A percentile compares a stretch with the other conserved stretches of the same genome.
Evolutionary conservation across 169 alveolate species (phyloP).

Genomic region (Plasmodium berghei): DNA sequence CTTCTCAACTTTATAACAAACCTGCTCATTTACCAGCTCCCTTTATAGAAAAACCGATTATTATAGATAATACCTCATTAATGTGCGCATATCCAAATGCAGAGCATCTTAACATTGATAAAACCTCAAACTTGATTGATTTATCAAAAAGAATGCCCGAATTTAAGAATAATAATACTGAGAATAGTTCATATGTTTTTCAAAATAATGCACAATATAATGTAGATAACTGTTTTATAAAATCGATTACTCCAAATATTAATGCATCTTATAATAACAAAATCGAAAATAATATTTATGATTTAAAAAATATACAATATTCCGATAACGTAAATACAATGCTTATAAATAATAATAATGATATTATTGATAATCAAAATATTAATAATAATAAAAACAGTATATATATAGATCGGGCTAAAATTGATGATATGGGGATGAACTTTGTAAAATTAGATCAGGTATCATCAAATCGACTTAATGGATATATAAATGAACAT

Average conservation of each 20-base stretch:
- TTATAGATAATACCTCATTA: slow-evolving; percentile 4
- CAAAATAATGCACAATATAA: slow-evolving; percentile 4
- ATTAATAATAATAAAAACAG: slow-evolving; percentile 3
- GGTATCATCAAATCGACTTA: slow-evolving; percentile 15
- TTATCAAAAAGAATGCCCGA: slow-evolving; percentile 15
- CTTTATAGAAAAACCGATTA: slow-evolving; percentile 27
- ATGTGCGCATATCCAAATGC: slow-evolving; percentile 10
- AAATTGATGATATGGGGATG: slow-evolving; percentile 6
- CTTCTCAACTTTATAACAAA: no score
- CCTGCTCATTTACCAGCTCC: background rate
- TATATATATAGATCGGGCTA: slow-evolving; percentile 19
- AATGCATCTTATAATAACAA: slow-evolving; percentile 15
- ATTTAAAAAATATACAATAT: slow-evolving; percentile 14
- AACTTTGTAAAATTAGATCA: slow-evolving; percentile 5
- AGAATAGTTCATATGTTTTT: background rate
- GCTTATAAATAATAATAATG: background rate
- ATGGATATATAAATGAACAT: slow-evolving; percentile 15
- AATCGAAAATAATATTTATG: background rate
- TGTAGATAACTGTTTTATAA: slow-evolving; percentile 9
- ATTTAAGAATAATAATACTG: background rate
- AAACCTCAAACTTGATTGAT: slow-evolving; percentile 3
- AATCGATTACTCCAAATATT: slow-evolving; percentile 7
- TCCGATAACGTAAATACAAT: background rate
- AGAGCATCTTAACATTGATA: background rate
- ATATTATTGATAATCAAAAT: background rate